Conservation (phyloP, 202 grass and related monocot genomes). For the Carex sylvatica region DNA sequence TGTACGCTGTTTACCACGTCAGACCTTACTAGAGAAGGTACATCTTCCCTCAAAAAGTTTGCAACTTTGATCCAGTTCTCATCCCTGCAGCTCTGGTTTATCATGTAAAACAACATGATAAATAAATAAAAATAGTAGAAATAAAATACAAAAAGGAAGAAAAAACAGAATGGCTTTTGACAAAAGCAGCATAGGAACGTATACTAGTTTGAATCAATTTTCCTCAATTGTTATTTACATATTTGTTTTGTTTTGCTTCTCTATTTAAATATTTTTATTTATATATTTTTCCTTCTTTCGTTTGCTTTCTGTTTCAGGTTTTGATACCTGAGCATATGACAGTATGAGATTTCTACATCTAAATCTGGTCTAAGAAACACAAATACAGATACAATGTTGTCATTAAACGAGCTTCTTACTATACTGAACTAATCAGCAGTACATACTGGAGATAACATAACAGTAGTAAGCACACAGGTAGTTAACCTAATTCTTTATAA, state of each 20-base stretch:
- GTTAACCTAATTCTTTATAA: not conserved
- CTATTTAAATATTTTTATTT: not conserved
- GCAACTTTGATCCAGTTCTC: constrained; percentile 63
- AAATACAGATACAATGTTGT: not conserved
- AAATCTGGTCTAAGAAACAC: constrained; percentile 1
- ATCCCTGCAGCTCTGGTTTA: constrained; percentile 63
- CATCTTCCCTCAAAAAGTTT: constrained; percentile 61
- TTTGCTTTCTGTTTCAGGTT: not conserved
- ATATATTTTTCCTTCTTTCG: not conserved
- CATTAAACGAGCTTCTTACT: not conserved
- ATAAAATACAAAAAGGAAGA: not conserved
- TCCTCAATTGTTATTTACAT: not conserved
- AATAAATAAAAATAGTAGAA: not conserved
- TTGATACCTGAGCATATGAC: not conserved
- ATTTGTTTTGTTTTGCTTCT: not conserved
- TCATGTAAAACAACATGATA: not conserved
- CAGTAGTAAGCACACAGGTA: not conserved
- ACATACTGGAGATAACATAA: not conserved
- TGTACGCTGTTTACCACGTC: constrained; percentile 37
- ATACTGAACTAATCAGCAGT: not conserved
- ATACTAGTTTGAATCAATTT: not conserved
- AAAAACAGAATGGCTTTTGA: not conserved
- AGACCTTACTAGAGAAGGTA: constrained; percentile 57
- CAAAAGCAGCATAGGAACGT: not conserved
- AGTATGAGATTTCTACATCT: not conserved